phyloP scores from a whole-genome alignment of 805 yeast genomes.

The Nakazawaea peltata region DNA sequence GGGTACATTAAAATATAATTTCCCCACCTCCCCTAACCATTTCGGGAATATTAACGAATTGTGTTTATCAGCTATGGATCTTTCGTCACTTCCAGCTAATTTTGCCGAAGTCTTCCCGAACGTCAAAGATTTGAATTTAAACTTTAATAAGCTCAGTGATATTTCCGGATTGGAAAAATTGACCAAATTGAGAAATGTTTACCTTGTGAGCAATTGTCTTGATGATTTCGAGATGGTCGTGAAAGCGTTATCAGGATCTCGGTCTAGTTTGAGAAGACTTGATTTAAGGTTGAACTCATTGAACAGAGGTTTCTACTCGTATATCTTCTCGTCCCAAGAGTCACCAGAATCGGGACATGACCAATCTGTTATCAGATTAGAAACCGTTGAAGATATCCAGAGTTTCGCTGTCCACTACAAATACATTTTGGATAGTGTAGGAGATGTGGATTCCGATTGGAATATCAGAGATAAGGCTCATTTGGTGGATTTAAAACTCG shows the following conservation, averaged over 20 bases:
- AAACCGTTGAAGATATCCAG: constrained; percentile 33
- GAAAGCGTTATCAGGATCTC: constrained; percentile 20
- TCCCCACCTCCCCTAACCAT: constrained; percentile 8
- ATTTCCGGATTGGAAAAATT: constrained; percentile 26
- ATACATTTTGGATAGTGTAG: constrained; percentile 21
- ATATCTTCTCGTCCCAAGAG: constrained; percentile 41
- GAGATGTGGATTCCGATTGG: constrained; percentile 24
- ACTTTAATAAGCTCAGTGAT: constrained; percentile 36
- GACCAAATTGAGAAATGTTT: constrained; percentile 28
- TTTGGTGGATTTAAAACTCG: constrained; percentile 14
- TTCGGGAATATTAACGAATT: constrained; percentile 31
- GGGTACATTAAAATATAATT: constrained; percentile 22
- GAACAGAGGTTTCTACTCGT: constrained; percentile 40
- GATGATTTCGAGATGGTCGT: constrained; percentile 25
- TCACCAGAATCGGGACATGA: neutral
- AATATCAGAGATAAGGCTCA: constrained; percentile 27
- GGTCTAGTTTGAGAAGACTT: constrained; percentile 27
- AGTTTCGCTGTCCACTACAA: constrained; percentile 31
- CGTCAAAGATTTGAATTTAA: constrained; percentile 37
- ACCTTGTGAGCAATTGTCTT: constrained; percentile 38
- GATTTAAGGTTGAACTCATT: constrained; percentile 45
- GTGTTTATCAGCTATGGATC: constrained; percentile 38
- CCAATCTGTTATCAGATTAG: constrained; percentile 21
- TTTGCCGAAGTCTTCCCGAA: constrained; percentile 36
- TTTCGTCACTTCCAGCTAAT: constrained; percentile 28